Evolutionary conservation across 176 grass and related monocot genomes (phyloP), one percentile per base, ranked within the genome.

Genomic region (Zizania latifolia): DNA sequence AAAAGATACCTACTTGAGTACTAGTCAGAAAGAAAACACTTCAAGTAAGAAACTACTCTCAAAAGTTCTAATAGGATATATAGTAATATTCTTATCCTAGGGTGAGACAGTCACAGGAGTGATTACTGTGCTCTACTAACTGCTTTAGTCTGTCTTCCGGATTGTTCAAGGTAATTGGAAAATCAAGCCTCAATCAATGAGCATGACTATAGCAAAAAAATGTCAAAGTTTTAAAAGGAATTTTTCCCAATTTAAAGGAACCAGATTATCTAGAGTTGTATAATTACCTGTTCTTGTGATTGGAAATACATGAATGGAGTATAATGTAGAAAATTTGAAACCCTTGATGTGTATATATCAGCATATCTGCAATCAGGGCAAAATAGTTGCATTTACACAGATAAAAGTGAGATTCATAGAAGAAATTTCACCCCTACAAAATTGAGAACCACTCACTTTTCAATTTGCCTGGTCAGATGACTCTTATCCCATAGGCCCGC

Each of bases 291-390:
- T 84, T 97, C 93, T 64, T 93, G 93, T 63, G 90, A 93, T 43
- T 72, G 86, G 81, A 97, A 97, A 77, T 97, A 97, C 94, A 93
- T 93, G 79, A 97, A 97, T 70, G 94, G 94, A 27, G 94, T 97
- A 73, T 97, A 97, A 13, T 87, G 88, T 70, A 97, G 83, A 74
- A 97, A 97, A 87, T 97, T 97, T 81, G 94, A 97, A 75, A 97
- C 94, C 77, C 88, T 91, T 50, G 94, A 93, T 69, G 90, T 97
- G 84, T 97, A 97, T 80, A 97, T 97, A 83, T 97, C 94, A 27
- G 90, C 94, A 89, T 97, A 97, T 74, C 94, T 97, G 76, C 70
- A 88, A 46, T 9, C 65, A 65, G 46, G 21, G 68, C 8, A 84
- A 65, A 65, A 62, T 39, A 78, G 14, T 87, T 53, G 15, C 24